phyloP scores from a whole-genome alignment of 2,329 filamentous ascomycete genomes.

The Dendryphion nanum region DNA sequence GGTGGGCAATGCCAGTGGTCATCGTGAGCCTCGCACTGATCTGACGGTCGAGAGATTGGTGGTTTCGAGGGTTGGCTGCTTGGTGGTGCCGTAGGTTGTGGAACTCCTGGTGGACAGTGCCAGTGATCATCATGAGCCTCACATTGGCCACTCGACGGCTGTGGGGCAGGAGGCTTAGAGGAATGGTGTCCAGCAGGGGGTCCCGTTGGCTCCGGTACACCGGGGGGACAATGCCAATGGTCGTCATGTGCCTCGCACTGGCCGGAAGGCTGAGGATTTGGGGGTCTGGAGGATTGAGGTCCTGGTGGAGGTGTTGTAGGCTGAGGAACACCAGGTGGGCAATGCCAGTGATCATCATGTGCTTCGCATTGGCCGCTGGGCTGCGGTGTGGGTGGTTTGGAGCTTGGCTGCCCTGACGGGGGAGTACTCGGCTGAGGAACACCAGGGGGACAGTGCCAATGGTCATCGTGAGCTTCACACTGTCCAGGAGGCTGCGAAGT shows the following conservation, averaged over 20 bases:
- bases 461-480: not conserved
- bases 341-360: not conserved
- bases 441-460: constrained; percentile 1
- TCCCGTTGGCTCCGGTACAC: not conserved
- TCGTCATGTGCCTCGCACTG: no score
- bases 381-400: no score
- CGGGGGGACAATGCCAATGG: not conserved
- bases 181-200: not conserved
- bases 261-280: not conserved
- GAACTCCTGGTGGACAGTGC: not conserved
- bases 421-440: no score
- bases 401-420: no score
- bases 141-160: not conserved
- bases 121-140: not conserved
- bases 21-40: not conserved
- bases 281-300: no score
- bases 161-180: not conserved
- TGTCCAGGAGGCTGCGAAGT: no score
- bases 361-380: no score
- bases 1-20: not conserved
- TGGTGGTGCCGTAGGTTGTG: not conserved
- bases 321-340: not conserved
- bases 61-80: not conserved
- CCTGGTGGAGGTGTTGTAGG: not conserved
- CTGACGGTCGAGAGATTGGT: not conserved